Evolutionary conservation across 441 rosid species (phyloP).

Genomic region (Corymbia calophylla): DNA sequence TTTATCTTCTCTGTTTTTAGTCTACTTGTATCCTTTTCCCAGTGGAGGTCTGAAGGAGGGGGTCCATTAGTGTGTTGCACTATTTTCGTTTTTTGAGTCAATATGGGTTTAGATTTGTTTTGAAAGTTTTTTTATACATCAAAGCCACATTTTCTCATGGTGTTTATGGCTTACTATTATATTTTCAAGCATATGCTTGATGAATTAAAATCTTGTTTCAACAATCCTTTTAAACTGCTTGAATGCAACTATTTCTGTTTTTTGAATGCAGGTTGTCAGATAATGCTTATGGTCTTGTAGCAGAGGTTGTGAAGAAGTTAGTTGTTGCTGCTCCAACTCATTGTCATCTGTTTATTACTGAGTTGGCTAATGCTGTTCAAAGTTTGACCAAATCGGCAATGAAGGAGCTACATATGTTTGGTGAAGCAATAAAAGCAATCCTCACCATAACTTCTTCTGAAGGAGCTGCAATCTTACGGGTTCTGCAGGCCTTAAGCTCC

Average conservation of each 20-base stretch:
- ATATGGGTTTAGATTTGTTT: not conserved
- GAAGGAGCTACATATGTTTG: slow-evolving; percentile 72
- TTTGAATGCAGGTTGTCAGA: slow-evolving; percentile 76
- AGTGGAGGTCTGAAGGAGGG: not conserved
- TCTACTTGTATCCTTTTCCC: not conserved
- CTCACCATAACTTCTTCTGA: slow-evolving; percentile 73
- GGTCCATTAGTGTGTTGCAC: not conserved
- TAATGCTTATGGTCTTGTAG: slow-evolving; percentile 82
- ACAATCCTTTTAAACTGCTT: not conserved
- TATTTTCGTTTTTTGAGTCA: not conserved
- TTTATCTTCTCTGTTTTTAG: not conserved
- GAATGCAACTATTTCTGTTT: not conserved
- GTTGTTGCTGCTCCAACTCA: slow-evolving; percentile 79
- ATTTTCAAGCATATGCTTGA: not conserved
- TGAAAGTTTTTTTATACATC: not conserved
- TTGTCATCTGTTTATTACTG: slow-evolving; percentile 74
- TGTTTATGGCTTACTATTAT: not conserved
- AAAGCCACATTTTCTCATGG: not conserved
- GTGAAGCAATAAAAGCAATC: slow-evolving; percentile 81
- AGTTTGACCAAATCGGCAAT: slow-evolving; percentile 74
- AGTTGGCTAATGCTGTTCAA: slow-evolving; percentile 76
- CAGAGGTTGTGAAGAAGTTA: slow-evolving; percentile 88
- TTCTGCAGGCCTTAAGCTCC: slow-evolving; percentile 84
- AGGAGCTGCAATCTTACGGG: slow-evolving; percentile 94
- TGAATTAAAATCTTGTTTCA: not conserved